Evolutionary conservation across 169 alveolate genomes (phyloP).

Genomic region (Eimeria sp.): DNA sequence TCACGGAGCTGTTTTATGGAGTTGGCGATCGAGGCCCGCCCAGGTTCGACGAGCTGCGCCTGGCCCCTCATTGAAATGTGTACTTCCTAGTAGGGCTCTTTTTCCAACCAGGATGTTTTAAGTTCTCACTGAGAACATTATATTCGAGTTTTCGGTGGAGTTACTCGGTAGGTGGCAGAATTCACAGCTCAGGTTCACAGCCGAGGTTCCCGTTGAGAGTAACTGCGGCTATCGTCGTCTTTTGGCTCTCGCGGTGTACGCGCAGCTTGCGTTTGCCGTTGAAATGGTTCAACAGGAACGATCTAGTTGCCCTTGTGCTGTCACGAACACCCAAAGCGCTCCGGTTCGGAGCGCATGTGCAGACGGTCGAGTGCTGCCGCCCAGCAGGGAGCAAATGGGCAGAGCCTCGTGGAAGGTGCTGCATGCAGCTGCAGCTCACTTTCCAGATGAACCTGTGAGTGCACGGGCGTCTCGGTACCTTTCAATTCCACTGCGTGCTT

Average conservation of each 20-base stretch:
- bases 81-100: not conserved
- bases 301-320: slow-evolving; percentile 5
- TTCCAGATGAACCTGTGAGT: slow-evolving; percentile 89
- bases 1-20: not conserved
- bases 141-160: not conserved
- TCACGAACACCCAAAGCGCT: not conserved
- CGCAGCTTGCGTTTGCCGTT: not conserved
- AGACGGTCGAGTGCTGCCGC: slow-evolving; percentile 84
- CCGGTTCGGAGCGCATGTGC: not conserved
- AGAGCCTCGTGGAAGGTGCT: slow-evolving; percentile 91
- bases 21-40: slow-evolving; percentile 10
- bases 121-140: not conserved
- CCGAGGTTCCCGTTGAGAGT: not conserved
- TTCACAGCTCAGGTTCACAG: not conserved
- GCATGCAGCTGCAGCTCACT: slow-evolving; percentile 91
- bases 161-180: not conserved
- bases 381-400: slow-evolving; percentile 90
- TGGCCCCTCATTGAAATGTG: slow-evolving; percentile 23
- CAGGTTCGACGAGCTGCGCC: not conserved
- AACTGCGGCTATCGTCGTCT: not conserved
- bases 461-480: not conserved
- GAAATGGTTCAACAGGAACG: slow-evolving; percentile 5
- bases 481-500: not conserved
- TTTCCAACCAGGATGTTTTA: not conserved
- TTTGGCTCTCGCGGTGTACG: not conserved